Base-by-base conservation (phyloP, 1,139 yeast genomes). In the Scheffersomyces parashehatae region DNA sequence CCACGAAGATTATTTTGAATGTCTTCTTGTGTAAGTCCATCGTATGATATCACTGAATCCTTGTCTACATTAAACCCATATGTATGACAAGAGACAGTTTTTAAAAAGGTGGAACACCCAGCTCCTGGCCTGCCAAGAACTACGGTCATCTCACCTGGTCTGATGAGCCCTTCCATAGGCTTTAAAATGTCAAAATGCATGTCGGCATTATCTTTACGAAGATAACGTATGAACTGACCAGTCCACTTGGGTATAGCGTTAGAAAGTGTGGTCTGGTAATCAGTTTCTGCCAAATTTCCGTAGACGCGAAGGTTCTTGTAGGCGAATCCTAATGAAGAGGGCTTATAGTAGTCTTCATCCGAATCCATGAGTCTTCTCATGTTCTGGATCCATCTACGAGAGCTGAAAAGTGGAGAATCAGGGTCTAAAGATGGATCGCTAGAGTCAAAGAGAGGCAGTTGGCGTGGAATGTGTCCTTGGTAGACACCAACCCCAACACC, bases 1-100 rank as follows among this genome's bases (percentile, higher is more conserved):
- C 90, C 88, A 55, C 88, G 71, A 60, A 70, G 83, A 49, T 76
- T 72, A 15, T 68, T 65, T 24, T 54, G 61, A 49, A 85, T 75
- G 29, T 82, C 83, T 5, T 65, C 43, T 28, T 67, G 77, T 20
- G 77, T 49, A 30, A 79, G 56, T 16, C 85, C 85, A 46, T 75
- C 77, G 56, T 78, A 81, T 13, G 76, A 38, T 11, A 42, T 29
- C 12, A 38, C 20, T 4, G 42, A 44, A 39, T 31, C 32, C 5
- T 28, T 24, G 14, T 35, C 47, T 5, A 47, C 45, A 24, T 38
- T 28, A 30, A 49, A 49, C 3, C 50, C 52, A 36, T 45, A 36
- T 12, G 50, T 47, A 14, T 47, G 47, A 7, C 39, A 20, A 9
- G 49, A 41, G n/a, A 49, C 31, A 4, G 50, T 43, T 28, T 45